These are phyloP conservation scores for Hygrophorus pudorinus DNA, from an alignment of 768 basidiomycete genomes.

Conservation along the genomic window DNA sequence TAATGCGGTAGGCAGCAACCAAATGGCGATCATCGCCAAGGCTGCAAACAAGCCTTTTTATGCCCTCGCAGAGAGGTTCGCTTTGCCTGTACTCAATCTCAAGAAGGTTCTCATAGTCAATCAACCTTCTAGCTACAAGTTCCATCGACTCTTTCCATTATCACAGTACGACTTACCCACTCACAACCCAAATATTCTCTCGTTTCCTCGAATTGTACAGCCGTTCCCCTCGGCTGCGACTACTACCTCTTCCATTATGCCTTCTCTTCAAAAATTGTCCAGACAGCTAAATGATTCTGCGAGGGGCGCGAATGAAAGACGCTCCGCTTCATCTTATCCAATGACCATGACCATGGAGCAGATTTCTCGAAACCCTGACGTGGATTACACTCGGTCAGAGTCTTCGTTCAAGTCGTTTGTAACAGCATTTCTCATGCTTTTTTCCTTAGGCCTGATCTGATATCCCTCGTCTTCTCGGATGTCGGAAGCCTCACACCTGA, in stretches of 20 bases:
- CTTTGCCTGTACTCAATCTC: conserved; percentile 6
- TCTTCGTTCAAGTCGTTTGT: conserved; percentile 9
- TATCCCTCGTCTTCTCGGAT: conserved; percentile 90
- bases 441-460: conserved; percentile 68
- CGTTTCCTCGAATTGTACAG: conserved; percentile 41
- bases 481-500: conserved; percentile 89
- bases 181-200: conserved; percentile 64
- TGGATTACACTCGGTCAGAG: conserved; percentile 84
- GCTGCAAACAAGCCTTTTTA: conserved; percentile 94
- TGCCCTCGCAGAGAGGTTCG: conserved; percentile 82
- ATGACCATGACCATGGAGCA: conserved; percentile 70
- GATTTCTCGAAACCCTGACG: conserved; percentile 75
- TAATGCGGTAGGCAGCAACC: conserved; percentile 91
- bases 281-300: conserved; percentile 6
- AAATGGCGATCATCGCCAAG: conserved; percentile 94
- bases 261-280: conserved; percentile 3
- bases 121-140: conserved; percentile 71
- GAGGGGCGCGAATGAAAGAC: too few species aligned
- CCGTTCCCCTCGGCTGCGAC: background rate
- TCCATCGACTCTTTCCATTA: conserved; percentile 90
- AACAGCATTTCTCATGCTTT: conserved; percentile 9
- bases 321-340: conserved; percentile 14
- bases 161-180: conserved; percentile 86
- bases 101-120: conserved; percentile 9
- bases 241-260: conserved; percentile 2